Percentiles rank a stretch among this genome's conserved stretches.
phyloP scores from a whole-genome alignment of 345 rosid species.

The Physaria fendleri region DNA sequence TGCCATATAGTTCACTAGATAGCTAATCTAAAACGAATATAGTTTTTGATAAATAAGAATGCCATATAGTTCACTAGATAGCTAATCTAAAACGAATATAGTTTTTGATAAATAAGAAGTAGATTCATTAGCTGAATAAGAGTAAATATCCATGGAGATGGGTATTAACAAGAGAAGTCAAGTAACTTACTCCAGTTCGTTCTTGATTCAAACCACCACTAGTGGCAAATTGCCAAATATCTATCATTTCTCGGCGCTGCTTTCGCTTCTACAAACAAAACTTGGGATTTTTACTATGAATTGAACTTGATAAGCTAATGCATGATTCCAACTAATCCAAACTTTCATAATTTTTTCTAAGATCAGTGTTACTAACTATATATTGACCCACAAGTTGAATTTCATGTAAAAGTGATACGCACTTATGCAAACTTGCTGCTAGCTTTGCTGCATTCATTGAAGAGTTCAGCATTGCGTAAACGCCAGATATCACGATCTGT shows the following conservation, averaged over 20 bases:
- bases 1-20: background rate
- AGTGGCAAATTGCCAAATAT: constrained; percentile 65
- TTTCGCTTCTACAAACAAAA: constrained; percentile 45
- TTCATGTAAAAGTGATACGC: background rate
- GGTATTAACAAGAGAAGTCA: background rate
- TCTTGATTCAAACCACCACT: constrained; percentile 97
- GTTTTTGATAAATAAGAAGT: background rate
- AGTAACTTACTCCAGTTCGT: constrained; percentile 74
- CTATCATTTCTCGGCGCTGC: constrained; percentile 46
- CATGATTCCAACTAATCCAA: background rate
- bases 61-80: background rate
- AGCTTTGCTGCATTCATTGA: constrained; percentile 67
- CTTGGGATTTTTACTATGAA: background rate
- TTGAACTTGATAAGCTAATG: background rate
- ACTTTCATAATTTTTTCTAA: background rate
- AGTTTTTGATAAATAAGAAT: background rate
- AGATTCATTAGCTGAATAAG: background rate
- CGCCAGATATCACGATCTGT: constrained; percentile 72
- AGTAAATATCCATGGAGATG: too few relatives aligned
- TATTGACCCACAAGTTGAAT: background rate
- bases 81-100: background rate
- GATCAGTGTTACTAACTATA: background rate
- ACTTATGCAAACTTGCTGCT: constrained; percentile 57
- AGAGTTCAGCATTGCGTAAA: constrained; percentile 51
- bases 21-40: background rate